Conservation (phyloP, 495 filamentous ascomycete genomes). For the Penicillium maclennaniae region DNA sequence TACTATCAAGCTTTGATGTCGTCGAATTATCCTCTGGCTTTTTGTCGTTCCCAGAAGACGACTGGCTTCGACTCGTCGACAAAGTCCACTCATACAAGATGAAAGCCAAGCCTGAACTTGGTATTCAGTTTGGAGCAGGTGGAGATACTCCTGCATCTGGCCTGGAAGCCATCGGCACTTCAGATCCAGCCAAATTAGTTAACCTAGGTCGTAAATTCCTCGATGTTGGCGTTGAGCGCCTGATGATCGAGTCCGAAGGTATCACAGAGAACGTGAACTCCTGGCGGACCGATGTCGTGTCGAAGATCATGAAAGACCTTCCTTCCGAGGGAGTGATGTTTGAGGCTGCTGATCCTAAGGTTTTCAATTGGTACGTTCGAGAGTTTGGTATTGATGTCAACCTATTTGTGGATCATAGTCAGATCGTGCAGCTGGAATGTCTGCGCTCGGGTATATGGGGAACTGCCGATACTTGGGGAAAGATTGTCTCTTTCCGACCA, state of each 20-base stretch:
- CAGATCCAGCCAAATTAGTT: slow-evolving; percentile 49
- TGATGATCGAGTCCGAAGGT: slow-evolving; percentile 62
- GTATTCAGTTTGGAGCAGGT: slow-evolving; percentile 59
- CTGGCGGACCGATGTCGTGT: slow-evolving; percentile 57
- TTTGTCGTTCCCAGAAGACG: slow-evolving; percentile 50
- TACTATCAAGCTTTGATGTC: slow-evolving; percentile 48
- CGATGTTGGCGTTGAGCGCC: slow-evolving; percentile 51
- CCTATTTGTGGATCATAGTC: slow-evolving; percentile 57
- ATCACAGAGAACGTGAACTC: slow-evolving; percentile 56
- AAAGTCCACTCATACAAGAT: slow-evolving; percentile 49
- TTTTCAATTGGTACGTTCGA: slow-evolving; percentile 58
- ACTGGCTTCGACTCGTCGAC: slow-evolving; percentile 55
- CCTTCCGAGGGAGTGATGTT: slow-evolving; percentile 57
- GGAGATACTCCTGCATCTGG: slow-evolving; percentile 50
- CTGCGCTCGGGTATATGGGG: slow-evolving; percentile 56
- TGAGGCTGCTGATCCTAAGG: slow-evolving; percentile 56
- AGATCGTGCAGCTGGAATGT: slow-evolving; percentile 56
- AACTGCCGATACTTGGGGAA: slow-evolving; percentile 55
- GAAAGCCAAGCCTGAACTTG: slow-evolving; percentile 56
- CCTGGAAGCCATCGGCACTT: slow-evolving; percentile 49
- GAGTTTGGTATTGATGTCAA: slow-evolving; percentile 60
- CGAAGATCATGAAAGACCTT: slow-evolving; percentile 50
- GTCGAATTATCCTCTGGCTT: slow-evolving; percentile 54
- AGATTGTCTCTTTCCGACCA: slow-evolving; percentile 48
- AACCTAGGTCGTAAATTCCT: slow-evolving; percentile 50